A percentile compares a stretch with the other conserved stretches of the same genome.
Conservation (phyloP, 2,329 filamentous ascomycete species). For the Incumbomyces delicatus region DNA sequence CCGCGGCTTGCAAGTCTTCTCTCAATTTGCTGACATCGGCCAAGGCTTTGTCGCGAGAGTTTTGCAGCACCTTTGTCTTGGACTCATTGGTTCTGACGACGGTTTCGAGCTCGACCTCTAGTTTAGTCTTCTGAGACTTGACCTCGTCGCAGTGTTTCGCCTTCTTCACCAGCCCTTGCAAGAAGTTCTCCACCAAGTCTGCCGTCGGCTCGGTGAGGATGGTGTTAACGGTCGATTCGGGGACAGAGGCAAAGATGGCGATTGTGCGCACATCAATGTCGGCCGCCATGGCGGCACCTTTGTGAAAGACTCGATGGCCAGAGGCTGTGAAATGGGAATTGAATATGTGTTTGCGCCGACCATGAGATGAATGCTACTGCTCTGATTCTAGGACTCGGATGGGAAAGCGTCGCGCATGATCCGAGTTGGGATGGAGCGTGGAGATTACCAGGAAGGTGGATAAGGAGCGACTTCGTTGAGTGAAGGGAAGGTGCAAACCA, state of each 20-base stretch:
- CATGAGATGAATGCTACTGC: too few species aligned
- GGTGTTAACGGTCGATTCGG: constrained; percentile 46
- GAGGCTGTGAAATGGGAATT: too few species aligned
- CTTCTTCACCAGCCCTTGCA: constrained; percentile 65
- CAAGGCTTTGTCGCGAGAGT: constrained; percentile 69
- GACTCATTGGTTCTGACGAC: constrained; percentile 74
- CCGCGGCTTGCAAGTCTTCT: constrained; percentile 75
- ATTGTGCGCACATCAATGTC: constrained; percentile 51
- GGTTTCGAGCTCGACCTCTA: constrained; percentile 89
- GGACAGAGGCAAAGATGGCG: constrained; percentile 48
- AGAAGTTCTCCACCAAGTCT: constrained; percentile 65
- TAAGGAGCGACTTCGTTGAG: constrained; percentile 1
- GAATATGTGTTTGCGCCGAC: too few species aligned
- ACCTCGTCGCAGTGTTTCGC: constrained; percentile 73
- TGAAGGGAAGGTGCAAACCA: background rate
- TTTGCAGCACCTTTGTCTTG: constrained; percentile 71
- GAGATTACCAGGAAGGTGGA: too few species aligned
- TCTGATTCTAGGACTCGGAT: background rate
- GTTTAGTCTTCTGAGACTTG: constrained; percentile 75
- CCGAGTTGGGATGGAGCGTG: background rate
- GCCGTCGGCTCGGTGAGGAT: constrained; percentile 54
- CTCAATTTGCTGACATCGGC: constrained; percentile 75
- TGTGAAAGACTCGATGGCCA: background rate
- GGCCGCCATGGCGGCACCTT: constrained; percentile 43
- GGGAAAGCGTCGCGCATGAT: background rate